phyloP scores from a whole-genome alignment of 2,329 filamentous ascomycete species.

The Pseudocercospora musae region DNA sequence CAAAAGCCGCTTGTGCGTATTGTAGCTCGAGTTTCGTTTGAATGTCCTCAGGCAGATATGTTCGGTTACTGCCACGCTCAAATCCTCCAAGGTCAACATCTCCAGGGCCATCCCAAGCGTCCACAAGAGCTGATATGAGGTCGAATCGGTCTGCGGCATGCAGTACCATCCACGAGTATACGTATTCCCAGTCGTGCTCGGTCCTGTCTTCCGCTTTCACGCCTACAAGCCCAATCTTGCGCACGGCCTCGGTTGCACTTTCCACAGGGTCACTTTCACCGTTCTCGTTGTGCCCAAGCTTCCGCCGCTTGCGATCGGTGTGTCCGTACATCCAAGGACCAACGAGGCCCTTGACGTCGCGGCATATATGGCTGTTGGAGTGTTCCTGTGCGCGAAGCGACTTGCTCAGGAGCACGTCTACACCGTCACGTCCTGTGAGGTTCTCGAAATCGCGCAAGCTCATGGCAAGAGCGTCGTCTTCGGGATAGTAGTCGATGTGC shows the following conservation, averaged over 20 bases:
- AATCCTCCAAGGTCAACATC: conserved; percentile 65
- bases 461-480: conserved; percentile 53
- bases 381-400: conserved; percentile 41
- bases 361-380: conserved; percentile 41
- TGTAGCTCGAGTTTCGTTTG: conserved; percentile 58
- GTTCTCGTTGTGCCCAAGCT: conserved; percentile 17
- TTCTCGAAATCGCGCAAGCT: conserved; percentile 63
- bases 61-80: conserved; percentile 44
- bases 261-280: conserved; percentile 6
- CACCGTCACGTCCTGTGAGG: conserved; percentile 57
- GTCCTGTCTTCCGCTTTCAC: conserved; percentile 32
- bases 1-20: conserved; percentile 66
- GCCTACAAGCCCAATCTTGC: conserved; percentile 30
- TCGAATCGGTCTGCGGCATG: conserved; percentile 60
- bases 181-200: conserved; percentile 65
- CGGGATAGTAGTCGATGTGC: conserved; percentile 66
- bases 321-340: conserved; percentile 72
- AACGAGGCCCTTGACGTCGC: conserved; percentile 65
- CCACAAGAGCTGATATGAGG: conserved; percentile 60
- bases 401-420: conserved; percentile 60
- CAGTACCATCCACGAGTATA: conserved; percentile 64
- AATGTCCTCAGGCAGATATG: conserved; percentile 59
- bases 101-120: conserved; percentile 69
- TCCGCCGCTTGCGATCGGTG: conserved; percentile 53
- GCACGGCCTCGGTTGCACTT: conserved; percentile 10